Conservation (phyloP, 2,329 filamentous ascomycete genomes). For the Myotisia sp. region DNA sequence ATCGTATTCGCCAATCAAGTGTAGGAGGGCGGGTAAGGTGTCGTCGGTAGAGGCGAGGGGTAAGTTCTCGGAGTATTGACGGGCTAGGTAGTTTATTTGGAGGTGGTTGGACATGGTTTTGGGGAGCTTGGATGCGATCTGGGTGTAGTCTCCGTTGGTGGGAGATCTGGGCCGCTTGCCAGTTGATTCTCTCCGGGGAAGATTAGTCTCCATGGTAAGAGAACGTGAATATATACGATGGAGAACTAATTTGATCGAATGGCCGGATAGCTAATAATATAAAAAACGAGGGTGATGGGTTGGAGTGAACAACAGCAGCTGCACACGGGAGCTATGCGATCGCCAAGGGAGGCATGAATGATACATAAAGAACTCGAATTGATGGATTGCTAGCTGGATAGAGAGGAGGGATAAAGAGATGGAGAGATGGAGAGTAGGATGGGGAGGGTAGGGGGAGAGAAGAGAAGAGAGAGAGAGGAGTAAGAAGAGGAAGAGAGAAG, state of each 20-base stretch:
- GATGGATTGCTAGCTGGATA: too few species aligned
- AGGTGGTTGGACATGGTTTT: conserved; percentile 45
- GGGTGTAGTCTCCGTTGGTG: conserved; percentile 28
- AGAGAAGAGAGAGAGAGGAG: conserved; percentile 8
- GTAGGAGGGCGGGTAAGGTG: conserved; percentile 57
- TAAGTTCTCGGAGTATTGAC: conserved; percentile 47
- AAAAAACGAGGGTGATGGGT: conserved; percentile 12
- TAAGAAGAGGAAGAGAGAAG: conserved; percentile 4
- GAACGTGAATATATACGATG: too few species aligned
- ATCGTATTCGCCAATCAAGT: conserved; percentile 66
- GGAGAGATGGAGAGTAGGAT: conserved; percentile 5
- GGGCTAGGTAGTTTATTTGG: conserved; percentile 54
- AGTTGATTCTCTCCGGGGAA: too few species aligned
- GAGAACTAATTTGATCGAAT: too few species aligned
- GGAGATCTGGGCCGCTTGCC: conserved; percentile 22
- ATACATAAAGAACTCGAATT: too few species aligned
- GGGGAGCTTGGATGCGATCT: conserved; percentile 35
- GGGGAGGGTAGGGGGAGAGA: conserved; percentile 7
- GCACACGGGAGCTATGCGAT: too few species aligned
- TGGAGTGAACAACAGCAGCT: too few species aligned
- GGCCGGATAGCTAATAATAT: too few species aligned
- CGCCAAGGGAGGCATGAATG: too few species aligned
- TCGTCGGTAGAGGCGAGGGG: conserved; percentile 51
- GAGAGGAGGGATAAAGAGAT: conserved; percentile 37
- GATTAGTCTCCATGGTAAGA: too few species aligned